Evolutionary conservation across 371 early-diverging fungal species (phyloP).

Genomic region (Polyrhizophydium stewartii): DNA sequence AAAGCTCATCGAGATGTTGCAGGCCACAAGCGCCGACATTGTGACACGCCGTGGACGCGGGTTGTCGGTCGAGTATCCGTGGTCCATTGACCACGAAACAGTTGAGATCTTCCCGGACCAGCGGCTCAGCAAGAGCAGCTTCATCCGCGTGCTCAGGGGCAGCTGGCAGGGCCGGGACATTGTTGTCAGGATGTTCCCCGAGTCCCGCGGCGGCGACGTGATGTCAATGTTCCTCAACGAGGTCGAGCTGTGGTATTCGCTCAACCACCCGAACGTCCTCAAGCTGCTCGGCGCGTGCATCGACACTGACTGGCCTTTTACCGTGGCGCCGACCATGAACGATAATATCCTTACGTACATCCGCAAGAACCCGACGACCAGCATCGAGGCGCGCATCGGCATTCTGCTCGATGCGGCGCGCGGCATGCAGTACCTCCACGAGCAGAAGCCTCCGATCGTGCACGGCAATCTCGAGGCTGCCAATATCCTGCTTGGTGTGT

Average conservation of each 20-base stretch:
- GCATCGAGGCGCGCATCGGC: too few relatives aligned
- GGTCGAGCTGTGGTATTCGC: not conserved
- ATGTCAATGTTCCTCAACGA: not conserved
- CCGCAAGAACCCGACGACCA: too few relatives aligned
- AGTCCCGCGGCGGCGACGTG: not conserved
- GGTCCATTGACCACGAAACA: too few relatives aligned
- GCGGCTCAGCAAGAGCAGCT: too few relatives aligned
- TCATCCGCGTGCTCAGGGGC: not conserved
- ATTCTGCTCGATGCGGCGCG: not conserved
- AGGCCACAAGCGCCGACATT: too few relatives aligned
- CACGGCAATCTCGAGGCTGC: constrained; percentile 34
- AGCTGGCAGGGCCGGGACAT: not conserved
- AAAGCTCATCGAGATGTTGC: too few relatives aligned
- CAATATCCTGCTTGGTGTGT: constrained; percentile 27
- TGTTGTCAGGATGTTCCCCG: constrained; percentile 1
- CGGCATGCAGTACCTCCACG: constrained; percentile 14
- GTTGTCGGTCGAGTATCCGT: too few relatives aligned
- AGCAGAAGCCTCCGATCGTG: constrained; percentile 9
- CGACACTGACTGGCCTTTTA: not conserved
- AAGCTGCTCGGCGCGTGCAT: not conserved
- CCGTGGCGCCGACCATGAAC: not conserved
- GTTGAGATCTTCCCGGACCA: too few relatives aligned
- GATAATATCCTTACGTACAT: too few relatives aligned
- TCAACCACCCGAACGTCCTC: not conserved
- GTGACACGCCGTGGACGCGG: too few relatives aligned